Evolutionary conservation across 2,329 filamentous ascomycete species (phyloP).

Genomic region (Zymoseptoria ardabiliae): DNA sequence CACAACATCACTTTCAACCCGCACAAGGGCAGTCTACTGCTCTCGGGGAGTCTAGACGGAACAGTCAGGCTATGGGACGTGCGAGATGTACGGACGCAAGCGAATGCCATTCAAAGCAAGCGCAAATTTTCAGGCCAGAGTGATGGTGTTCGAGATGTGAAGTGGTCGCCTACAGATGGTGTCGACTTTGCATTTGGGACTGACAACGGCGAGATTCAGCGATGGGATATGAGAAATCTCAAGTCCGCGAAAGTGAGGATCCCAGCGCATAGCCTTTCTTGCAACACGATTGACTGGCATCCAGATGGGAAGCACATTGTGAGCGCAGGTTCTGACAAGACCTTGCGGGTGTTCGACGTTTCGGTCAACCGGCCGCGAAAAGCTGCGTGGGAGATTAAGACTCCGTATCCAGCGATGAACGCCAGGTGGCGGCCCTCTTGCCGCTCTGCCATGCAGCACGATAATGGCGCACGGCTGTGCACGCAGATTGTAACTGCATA

Average conservation of each 20-base stretch:
- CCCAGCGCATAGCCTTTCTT: conserved; percentile 50
- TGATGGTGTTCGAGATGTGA: conserved; percentile 55
- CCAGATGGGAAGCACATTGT: conserved; percentile 58
- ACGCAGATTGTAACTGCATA: conserved; percentile 58
- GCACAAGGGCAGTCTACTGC: conserved; percentile 50
- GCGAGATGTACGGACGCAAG: conserved; percentile 41
- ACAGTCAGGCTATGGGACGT: conserved; percentile 60
- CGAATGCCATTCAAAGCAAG: conserved; percentile 48
- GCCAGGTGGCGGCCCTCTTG: conserved; percentile 56
- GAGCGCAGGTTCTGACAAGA: conserved; percentile 55
- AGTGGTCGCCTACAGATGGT: conserved; percentile 58
- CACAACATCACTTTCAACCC: conserved; percentile 60
- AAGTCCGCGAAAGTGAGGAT: conserved; percentile 53
- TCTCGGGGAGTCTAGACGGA: conserved; percentile 59
- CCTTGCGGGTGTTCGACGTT: conserved; percentile 59
- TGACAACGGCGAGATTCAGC: conserved; percentile 56
- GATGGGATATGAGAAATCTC: conserved; percentile 55
- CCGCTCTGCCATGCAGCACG: conserved; percentile 46
- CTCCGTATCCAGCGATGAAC: conserved; percentile 55
- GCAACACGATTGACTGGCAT: conserved; percentile 60
- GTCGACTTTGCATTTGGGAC: conserved; percentile 58
- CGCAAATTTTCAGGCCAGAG: conserved; percentile 50
- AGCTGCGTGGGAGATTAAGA: conserved; percentile 50
- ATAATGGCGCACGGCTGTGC: conserved; percentile 50
- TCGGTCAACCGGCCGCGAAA: conserved; percentile 52